phyloP scores from a whole-genome alignment of 2,329 filamentous ascomycete genomes.

The Trichoderma breve region DNA sequence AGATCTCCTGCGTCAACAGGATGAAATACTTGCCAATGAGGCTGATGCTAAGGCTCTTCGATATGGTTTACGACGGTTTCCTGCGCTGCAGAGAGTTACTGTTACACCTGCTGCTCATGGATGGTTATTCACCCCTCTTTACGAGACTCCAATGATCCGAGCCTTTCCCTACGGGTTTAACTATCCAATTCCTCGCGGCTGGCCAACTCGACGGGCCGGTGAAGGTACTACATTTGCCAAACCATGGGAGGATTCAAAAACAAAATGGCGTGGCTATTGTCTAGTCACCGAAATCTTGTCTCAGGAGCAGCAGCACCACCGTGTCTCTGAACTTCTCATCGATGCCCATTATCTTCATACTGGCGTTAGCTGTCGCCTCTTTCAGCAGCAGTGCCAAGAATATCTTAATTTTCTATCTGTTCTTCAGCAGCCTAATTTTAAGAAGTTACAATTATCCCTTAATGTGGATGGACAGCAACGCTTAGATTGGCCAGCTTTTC shows the following conservation, averaged over 20 bases:
- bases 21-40: not conserved
- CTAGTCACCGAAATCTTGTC: not conserved
- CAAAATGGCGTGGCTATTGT: not conserved
- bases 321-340: not conserved
- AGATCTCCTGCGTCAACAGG: not conserved
- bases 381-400: not conserved
- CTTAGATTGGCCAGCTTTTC: not conserved
- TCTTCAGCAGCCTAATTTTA: not conserved
- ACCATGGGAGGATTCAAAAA: not conserved
- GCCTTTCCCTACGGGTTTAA: constrained; percentile 27
- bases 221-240: not conserved
- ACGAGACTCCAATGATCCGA: constrained; percentile 43
- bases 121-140: constrained; percentile 34
- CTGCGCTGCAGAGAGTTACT: constrained; percentile 36
- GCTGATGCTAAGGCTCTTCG: constrained; percentile 25
- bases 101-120: constrained; percentile 42
- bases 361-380: not conserved
- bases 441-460: not conserved
- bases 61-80: constrained; percentile 35
- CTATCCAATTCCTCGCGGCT: not conserved
- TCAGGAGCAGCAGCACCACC: not conserved
- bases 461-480: not conserved
- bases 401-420: not conserved
- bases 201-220: not conserved
- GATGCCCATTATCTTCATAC: not conserved